phyloP scores from a whole-genome alignment of 805 yeast genomes.

The Suhomyces kilbournensis region DNA sequence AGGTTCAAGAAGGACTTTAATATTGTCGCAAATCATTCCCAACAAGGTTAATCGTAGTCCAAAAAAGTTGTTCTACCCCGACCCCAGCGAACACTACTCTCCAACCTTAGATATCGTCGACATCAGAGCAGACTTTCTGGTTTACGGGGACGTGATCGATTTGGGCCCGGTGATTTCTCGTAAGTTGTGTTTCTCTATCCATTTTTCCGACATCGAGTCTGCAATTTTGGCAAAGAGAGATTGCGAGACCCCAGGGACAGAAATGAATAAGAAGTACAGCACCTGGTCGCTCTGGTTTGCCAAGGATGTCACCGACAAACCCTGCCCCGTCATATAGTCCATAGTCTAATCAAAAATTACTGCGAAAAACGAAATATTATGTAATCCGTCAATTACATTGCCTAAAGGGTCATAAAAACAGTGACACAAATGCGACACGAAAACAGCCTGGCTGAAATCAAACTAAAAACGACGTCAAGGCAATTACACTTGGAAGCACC shows the following conservation, averaged over 20 bases:
- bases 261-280: conserved; percentile 43
- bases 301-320: conserved; percentile 61
- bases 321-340: conserved; percentile 27
- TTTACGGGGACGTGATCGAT: conserved; percentile 60
- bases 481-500: neutral
- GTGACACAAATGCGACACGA: conserved; percentile 1
- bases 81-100: conserved; percentile 41
- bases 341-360: neutral
- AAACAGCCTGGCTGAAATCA: neutral
- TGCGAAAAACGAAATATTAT: neutral
- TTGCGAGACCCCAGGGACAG: conserved; percentile 24
- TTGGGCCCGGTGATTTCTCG: conserved; percentile 65
- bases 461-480: neutral
- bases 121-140: conserved; percentile 48
- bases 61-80: conserved; percentile 36
- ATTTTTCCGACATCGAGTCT: conserved; percentile 54
- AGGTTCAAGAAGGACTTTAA: conserved; percentile 57
- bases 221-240: conserved; percentile 57
- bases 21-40: conserved; percentile 31
- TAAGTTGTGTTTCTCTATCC: conserved; percentile 58
- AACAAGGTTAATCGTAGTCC: conserved; percentile 21
- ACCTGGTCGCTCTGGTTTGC: conserved; percentile 69
- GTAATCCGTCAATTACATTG: conserved; percentile 4
- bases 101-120: conserved; percentile 43
- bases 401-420: conserved; percentile 3